Evolutionary conservation across 2,329 filamentous ascomycete species (phyloP).

Genomic region (Cladophialophora yegresii): DNA sequence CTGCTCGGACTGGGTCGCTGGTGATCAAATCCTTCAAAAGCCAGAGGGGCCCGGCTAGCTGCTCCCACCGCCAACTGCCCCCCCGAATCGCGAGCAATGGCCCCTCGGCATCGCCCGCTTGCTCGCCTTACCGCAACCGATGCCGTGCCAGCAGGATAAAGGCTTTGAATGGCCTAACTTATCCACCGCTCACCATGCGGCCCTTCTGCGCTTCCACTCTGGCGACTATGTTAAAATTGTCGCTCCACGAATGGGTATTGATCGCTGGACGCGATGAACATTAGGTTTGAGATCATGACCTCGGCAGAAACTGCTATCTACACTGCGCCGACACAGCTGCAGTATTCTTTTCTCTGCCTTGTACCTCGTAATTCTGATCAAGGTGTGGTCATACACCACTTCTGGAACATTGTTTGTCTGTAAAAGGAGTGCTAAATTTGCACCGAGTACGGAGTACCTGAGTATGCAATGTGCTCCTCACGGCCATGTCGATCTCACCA

Average conservation of each 20-base stretch:
- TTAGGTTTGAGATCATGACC: neutral
- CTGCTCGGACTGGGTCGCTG: conserved; percentile 7
- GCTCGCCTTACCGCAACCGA: neutral
- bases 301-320: neutral
- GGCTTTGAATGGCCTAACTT: conserved; percentile 7
- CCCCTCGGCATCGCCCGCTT: conserved; percentile 10
- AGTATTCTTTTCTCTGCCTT: neutral
- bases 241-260: conserved; percentile 4
- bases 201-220: conserved; percentile 10
- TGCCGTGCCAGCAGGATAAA: conserved; percentile 3
- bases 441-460: too few species aligned
- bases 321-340: neutral
- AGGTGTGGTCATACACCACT: neutral
- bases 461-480: conserved; percentile 8
- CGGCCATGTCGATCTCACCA: conserved; percentile 15
- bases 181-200: conserved; percentile 15
- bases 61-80: neutral
- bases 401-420: neutral
- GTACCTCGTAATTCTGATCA: neutral
- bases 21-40: conserved; percentile 11
- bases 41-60: conserved; percentile 14
- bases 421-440: conserved; percentile 15
- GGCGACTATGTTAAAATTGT: conserved; percentile 1
- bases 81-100: neutral
- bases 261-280: neutral